Evolutionary conservation across 2,329 filamentous ascomycete species (phyloP), one percentile per base, ranked within the genome.

Genomic region (Fusarium solani-melongenae): DNA sequence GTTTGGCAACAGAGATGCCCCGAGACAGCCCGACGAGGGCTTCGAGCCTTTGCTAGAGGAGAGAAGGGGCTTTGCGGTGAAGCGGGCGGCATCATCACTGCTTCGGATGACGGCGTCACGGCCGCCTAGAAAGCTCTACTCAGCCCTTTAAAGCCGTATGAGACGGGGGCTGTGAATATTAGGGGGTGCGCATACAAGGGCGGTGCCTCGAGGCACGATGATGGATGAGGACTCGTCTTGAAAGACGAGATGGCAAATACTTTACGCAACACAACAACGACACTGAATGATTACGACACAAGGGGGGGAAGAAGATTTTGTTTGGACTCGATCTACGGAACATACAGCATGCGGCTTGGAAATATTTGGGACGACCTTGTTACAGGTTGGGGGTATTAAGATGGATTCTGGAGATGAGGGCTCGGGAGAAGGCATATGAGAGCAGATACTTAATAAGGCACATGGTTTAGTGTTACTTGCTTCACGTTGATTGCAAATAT

Each of bases 21-120:
- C 11, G 62, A 62, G n/a, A n/a, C 49, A 7, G 49, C 11, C 49
- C 8, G 69, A 73, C 2, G 72, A 78, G 2, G 77, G 77, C 10
- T 64, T 68, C 10, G 73, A 77, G 41, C 78, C 78, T 3, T 49
- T 80, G 17, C 36, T 80, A 9, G 67, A 65, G 10, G 66, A 72
- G 33, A 62, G 62, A 12, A 64, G 14, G 6, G 29, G 33, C 8
- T 70, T 63, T n/a, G 69, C 79, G 11, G 86, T 86, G 4, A 82
- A 77, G n/a, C 82, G 86, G 66, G 84, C 85, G 2, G 82, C 81
- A 2, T 69, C 80, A 6, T 82, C 83, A 6, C 85, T 85, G 71
- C 74, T 87, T 58, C 81, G 76, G 73, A 86, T 83, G 8, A 81
- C 84, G 5, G 85, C 85, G 6, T 76, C 85, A 15, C 76, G 78